phyloP scores from a whole-genome alignment of 345 rosid genomes.

The Aethionema arabicum region DNA sequence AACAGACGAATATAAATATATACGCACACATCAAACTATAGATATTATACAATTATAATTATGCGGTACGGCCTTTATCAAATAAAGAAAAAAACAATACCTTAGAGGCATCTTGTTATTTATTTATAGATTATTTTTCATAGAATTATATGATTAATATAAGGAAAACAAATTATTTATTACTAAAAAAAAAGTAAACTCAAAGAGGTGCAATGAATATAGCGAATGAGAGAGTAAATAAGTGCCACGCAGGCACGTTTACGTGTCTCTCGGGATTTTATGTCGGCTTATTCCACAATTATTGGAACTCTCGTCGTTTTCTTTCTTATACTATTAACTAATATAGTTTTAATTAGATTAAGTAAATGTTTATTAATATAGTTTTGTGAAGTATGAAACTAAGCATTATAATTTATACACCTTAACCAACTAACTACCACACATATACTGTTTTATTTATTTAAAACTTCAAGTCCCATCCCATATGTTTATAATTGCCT shows the following conservation, averaged over 20 bases:
- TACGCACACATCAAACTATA: too few species aligned
- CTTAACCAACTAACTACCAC: constrained; percentile 32
- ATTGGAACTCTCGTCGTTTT: constrained; percentile 35
- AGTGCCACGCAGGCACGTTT: constrained; percentile 38
- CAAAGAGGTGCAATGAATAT: constrained; percentile 25
- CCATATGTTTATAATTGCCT: constrained; percentile 2
- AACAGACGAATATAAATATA: too few species aligned
- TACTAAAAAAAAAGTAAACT: neutral
- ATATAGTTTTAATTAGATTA: neutral
- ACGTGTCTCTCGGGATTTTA: constrained; percentile 34
- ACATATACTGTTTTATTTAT: constrained; percentile 15
- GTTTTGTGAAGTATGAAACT: constrained; percentile 13
- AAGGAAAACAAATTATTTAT: neutral
- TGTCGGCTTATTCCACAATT: constrained; percentile 39
- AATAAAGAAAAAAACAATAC: constrained; percentile 13
- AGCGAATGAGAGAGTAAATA: constrained; percentile 29
- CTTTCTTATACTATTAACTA: neutral
- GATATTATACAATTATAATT: neutral
- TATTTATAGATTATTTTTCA: neutral
- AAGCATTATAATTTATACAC: constrained; percentile 18
- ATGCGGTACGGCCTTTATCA: neutral
- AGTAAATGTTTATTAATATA: neutral
- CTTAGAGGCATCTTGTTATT: neutral
- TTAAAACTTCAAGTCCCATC: neutral
- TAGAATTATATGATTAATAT: neutral